phyloP scores from a whole-genome alignment of 1,284 basidiomycete species.

The Phlebopus sp. region DNA sequence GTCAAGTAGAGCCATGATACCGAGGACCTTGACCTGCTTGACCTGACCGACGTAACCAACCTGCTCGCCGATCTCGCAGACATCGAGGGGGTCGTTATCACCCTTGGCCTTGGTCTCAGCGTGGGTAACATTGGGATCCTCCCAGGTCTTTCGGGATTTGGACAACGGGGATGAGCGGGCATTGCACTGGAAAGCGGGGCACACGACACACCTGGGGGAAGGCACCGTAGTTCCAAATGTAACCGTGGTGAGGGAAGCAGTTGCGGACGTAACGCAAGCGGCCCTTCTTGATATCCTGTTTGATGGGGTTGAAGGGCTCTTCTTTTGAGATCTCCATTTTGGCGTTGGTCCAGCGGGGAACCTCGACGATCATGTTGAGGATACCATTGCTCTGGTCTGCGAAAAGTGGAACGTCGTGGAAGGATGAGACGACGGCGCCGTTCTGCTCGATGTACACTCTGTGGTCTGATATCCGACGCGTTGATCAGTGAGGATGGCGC shows the following conservation, averaged over 20 bases:
- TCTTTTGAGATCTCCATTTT: conserved; percentile 99
- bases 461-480: conserved; percentile 63
- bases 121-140: conserved; percentile 87
- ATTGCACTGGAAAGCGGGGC: conserved; percentile 8
- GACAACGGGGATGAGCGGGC: conserved; percentile 3
- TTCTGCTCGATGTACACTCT: conserved; percentile 92
- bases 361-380: conserved; percentile 98
- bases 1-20: conserved; percentile 98
- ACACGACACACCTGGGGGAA: conserved; percentile 78
- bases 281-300: conserved; percentile 97
- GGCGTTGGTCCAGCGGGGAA: conserved; percentile 99
- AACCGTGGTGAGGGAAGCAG: conserved; percentile 99
- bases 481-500: conserved; percentile 14
- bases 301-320: conserved; percentile 98
- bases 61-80: conserved; percentile 99
- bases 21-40: conserved; percentile 99
- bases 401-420: conserved; percentile 96
- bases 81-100: conserved; percentile 99
- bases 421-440: conserved; percentile 83
- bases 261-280: conserved; percentile 97
- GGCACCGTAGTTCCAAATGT: conserved; percentile 98
- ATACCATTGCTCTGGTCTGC: conserved; percentile 91
- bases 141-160: conserved; percentile 79
- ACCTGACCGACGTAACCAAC: conserved; percentile 97
- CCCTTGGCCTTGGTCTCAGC: conserved; percentile 99